Conservation (phyloP, 352 stramenopile genomes). For the Globisporangium abappressorium region DNA sequence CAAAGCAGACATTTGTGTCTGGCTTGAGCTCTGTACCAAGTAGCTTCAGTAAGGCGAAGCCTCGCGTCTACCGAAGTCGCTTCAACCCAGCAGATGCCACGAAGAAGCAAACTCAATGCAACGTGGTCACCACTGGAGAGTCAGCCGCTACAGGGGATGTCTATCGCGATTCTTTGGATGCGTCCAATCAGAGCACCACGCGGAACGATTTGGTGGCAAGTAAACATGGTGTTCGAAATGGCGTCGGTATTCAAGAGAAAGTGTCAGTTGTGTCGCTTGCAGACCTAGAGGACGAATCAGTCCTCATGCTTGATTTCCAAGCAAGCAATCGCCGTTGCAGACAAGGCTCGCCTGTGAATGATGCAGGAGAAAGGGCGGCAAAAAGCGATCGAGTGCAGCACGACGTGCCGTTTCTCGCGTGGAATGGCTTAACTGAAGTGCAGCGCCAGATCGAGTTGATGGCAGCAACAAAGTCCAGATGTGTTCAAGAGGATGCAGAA, state of each 20-base stretch:
- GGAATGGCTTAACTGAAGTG: slow-evolving; percentile 35
- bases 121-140: slow-evolving; percentile 37
- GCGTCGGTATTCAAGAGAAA: slow-evolving; percentile 30
- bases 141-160: slow-evolving; percentile 11
- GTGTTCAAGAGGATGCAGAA: slow-evolving; percentile 33
- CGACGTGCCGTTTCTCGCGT: slow-evolving; percentile 31
- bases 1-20: slow-evolving; percentile 23
- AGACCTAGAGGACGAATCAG: slow-evolving; percentile 39
- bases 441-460: slow-evolving; percentile 53
- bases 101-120: slow-evolving; percentile 31
- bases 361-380: background rate
- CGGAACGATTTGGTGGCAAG: background rate
- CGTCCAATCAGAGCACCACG: background rate
- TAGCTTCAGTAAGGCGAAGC: slow-evolving; percentile 53
- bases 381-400: background rate
- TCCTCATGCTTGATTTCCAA: slow-evolving; percentile 45
- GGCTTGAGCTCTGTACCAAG: slow-evolving; percentile 54
- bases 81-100: slow-evolving; percentile 29
- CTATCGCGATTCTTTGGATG: background rate
- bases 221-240: background rate
- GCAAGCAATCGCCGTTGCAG: slow-evolving; percentile 9
- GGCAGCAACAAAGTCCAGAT: slow-evolving; percentile 51
- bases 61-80: slow-evolving; percentile 43
- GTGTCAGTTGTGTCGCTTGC: slow-evolving; percentile 45
- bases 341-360: background rate